A percentile compares a stretch with the other conserved stretches of the same genome.
Conservation (phyloP, 2,329 filamentous ascomycete species). For the Zymoseptoria pseudotritici region DNA sequence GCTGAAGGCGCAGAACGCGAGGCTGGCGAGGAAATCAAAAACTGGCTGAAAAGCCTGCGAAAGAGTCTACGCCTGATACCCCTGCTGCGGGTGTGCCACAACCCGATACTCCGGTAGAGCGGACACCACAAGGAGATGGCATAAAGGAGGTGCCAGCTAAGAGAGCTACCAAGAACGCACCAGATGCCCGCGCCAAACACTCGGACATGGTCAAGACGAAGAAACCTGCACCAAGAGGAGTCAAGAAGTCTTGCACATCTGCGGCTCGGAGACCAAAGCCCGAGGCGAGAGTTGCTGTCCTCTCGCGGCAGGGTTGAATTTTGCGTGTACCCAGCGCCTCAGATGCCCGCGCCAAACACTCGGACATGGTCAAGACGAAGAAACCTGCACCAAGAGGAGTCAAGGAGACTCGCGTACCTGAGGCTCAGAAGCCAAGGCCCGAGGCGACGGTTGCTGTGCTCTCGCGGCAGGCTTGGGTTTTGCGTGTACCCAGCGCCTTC, state of each 20-base stretch:
- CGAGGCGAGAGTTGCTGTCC: not conserved
- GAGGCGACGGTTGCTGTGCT: not conserved
- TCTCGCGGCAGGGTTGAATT: conserved; percentile 80
- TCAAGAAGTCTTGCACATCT: not conserved
- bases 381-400: too few species aligned
- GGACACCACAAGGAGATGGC: not conserved
- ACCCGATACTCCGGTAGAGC: not conserved
- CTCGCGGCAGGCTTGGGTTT: conserved; percentile 82
- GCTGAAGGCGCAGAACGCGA: conserved; percentile 14
- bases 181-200: not conserved
- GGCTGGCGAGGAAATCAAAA: conserved; percentile 10
- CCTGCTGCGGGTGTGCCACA: not conserved
- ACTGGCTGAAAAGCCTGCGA: conserved; percentile 2
- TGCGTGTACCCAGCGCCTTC: conserved; percentile 90
- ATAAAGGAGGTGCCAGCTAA: not conserved
- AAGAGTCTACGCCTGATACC: not conserved
- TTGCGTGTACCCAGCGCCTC: conserved; percentile 92
- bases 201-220: too few species aligned
- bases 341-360: not conserved
- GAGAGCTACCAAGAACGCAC: not conserved
- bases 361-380: too few species aligned
- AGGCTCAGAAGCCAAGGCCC: not conserved
- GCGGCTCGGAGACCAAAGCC: not conserved
- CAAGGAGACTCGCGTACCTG: not conserved
- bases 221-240: too few species aligned